phyloP scores from a whole-genome alignment of 2,329 filamentous ascomycete genomes.

The Aspergillus sp. region DNA sequence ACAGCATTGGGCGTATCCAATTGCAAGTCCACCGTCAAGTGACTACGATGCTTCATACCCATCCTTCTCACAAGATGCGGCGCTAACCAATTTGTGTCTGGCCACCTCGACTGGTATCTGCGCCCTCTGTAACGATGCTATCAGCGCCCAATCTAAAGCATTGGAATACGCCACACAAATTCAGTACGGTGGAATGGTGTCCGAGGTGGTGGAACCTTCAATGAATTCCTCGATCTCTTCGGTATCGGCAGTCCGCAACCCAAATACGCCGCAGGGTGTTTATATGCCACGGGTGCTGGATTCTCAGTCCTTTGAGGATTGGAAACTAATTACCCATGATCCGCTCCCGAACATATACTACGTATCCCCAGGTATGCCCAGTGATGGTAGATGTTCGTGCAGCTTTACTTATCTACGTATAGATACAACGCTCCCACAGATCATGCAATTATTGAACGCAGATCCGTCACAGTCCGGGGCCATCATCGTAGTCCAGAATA shows the following conservation, averaged over 20 bases:
- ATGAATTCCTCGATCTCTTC: too few species aligned
- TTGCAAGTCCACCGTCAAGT: not conserved
- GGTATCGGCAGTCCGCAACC: not conserved
- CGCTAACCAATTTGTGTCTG: too few species aligned
- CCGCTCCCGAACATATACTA: constrained; percentile 3
- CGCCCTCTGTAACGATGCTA: too few species aligned
- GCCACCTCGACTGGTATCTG: too few species aligned
- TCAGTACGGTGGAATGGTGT: too few species aligned
- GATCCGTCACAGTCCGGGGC: constrained; percentile 10
- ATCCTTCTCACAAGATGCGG: not conserved
- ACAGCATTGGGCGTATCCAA: not conserved
- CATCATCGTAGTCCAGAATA: constrained; percentile 12
- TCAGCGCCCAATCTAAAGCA: too few species aligned
- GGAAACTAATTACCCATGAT: constrained; percentile 1
- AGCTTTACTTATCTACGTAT: not conserved
- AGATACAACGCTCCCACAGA: constrained; percentile 19
- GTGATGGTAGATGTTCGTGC: not conserved
- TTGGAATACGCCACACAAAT: too few species aligned
- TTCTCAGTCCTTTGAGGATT: not conserved
- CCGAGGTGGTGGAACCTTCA: too few species aligned
- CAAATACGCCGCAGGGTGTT: not conserved
- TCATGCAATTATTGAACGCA: constrained; percentile 14
- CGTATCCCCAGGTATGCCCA: constrained; percentile 8
- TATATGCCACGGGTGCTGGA: not conserved
- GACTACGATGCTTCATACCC: not conserved